Evolutionary conservation across 2,329 filamentous ascomycete species (phyloP).

Genomic region (Davidsoniella australis): DNA sequence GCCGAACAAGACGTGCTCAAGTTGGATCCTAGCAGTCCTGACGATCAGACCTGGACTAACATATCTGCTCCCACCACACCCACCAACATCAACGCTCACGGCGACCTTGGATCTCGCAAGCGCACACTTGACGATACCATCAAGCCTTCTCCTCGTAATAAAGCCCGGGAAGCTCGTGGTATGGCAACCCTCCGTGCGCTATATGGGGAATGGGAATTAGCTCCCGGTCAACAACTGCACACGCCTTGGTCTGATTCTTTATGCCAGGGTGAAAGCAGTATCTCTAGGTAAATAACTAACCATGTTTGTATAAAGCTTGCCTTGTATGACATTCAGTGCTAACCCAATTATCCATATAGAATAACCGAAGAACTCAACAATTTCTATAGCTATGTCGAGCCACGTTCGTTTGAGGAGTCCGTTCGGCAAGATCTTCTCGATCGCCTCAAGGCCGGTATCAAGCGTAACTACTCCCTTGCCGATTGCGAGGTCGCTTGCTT

Average conservation of each 20-base stretch:
- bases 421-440: conserved; percentile 58
- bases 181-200: conserved; percentile 34
- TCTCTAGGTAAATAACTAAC: not conserved
- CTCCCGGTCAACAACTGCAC: conserved; percentile 19
- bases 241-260: conserved; percentile 40
- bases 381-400: conserved; percentile 73
- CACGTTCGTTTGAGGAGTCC: conserved; percentile 56
- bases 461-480: conserved; percentile 31
- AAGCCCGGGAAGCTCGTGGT: conserved; percentile 18
- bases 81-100: conserved; percentile 7
- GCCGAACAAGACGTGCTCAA: conserved; percentile 25
- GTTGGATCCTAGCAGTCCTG: conserved; percentile 2
- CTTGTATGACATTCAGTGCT: not conserved
- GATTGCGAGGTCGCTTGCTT: conserved; percentile 56
- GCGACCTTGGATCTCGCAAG: conserved; percentile 48
- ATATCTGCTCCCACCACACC: conserved; percentile 12
- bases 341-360: conserved; percentile 25
- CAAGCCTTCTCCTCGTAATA: conserved; percentile 37
- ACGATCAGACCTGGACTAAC: conserved; percentile 9
- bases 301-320: not conserved
- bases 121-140: conserved; percentile 55
- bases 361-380: conserved; percentile 81
- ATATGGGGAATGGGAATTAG: conserved; percentile 33
- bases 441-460: conserved; percentile 46
- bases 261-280: not conserved